Conservation (phyloP, 208 protist species). For the Lotmaria passim region DNA sequence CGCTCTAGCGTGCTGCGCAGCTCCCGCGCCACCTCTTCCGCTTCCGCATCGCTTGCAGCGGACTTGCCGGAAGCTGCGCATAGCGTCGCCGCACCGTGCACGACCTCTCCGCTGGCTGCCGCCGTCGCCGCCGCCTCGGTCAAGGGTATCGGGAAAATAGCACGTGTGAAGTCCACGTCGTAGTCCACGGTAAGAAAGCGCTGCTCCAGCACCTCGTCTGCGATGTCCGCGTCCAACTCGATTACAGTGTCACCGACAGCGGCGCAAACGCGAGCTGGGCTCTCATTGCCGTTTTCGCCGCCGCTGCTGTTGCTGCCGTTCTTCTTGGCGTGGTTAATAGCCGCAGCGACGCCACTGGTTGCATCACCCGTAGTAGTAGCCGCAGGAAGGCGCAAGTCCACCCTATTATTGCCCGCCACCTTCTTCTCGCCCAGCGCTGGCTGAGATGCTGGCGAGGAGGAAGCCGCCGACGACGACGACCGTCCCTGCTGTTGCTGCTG, state of each 20-base stretch:
- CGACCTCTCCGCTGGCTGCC: neutral
- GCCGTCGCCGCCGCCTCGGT: slow-evolving; percentile 7
- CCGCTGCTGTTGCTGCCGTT: slow-evolving; percentile 15
- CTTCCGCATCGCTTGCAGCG: neutral
- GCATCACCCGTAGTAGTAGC: too few species aligned
- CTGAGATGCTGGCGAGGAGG: neutral
- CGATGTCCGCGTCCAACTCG: slow-evolving; percentile 46
- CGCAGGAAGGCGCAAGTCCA: too few species aligned
- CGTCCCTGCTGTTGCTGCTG: neutral
- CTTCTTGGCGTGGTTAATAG: neutral
- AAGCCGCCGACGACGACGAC: neutral
- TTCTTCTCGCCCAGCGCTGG: too few species aligned
- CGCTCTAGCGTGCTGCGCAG: slow-evolving; percentile 18
- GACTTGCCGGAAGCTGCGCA: neutral
- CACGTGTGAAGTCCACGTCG: slow-evolving; percentile 88
- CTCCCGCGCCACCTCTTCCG: slow-evolving; percentile 12
- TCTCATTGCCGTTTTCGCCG: neutral
- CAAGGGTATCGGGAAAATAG: slow-evolving; percentile 82
- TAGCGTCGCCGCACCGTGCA: neutral
- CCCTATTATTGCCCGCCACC: too few species aligned
- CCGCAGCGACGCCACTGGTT: neutral
- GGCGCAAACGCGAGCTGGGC: slow-evolving; percentile 24
- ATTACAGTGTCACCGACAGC: slow-evolving; percentile 44
- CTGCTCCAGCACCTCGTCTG: slow-evolving; percentile 49
- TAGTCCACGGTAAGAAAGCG: slow-evolving; percentile 85